Evolutionary conservation across 257 asterid species (phyloP).

Genomic region (Solanum tarapatanum): DNA sequence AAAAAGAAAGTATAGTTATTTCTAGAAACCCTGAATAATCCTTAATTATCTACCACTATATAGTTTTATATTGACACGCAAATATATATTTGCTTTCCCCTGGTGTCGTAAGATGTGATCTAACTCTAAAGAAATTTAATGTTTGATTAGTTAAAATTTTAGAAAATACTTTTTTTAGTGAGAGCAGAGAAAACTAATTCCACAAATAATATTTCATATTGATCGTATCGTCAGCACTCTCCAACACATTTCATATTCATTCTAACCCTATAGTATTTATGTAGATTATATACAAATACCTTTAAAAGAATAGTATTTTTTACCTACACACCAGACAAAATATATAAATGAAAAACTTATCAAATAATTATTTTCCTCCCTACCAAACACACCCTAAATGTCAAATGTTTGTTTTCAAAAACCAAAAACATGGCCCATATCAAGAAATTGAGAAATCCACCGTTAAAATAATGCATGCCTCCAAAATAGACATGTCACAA

Average conservation of each 20-base stretch:
- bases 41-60: background rate
- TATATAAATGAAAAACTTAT: too few species aligned
- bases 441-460: background rate
- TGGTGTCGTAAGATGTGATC: background rate
- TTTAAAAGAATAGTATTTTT: background rate
- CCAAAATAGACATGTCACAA: background rate
- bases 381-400: background rate
- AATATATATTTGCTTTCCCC: background rate
- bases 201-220: accelerated
- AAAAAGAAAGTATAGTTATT: background rate
- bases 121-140: background rate
- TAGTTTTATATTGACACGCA: background rate
- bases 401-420: background rate
- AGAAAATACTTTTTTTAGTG: background rate
- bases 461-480: background rate
- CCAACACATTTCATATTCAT: accelerated
- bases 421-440: background rate
- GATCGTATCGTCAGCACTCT: accelerated
- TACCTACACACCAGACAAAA: accelerated
- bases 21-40: background rate
- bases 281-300: background rate
- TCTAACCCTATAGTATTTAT: accelerated
- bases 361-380: background rate
- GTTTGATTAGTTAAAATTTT: too few species aligned
- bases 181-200: accelerated